Conservation (phyloP, 768 basidiomycete species). For the Leccinum variicolor region DNA sequence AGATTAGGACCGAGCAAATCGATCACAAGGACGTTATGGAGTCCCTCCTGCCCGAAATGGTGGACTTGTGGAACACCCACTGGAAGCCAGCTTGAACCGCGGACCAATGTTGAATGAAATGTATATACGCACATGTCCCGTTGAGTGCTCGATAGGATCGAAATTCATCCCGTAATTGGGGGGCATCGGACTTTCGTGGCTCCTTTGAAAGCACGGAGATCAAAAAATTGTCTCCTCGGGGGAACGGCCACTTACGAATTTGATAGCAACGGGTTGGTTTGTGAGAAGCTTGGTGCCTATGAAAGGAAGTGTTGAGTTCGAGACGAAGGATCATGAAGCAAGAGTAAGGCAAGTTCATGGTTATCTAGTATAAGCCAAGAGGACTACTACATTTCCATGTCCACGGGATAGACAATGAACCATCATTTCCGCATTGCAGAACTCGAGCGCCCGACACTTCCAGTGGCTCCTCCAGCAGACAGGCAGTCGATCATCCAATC, state of each 20-base stretch:
- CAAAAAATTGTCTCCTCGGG: conserved; percentile 11
- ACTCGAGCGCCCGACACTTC: conserved; percentile 12
- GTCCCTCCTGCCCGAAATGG: conserved; percentile 97
- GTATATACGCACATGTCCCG: conserved; percentile 69
- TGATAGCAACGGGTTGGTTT: conserved; percentile 89
- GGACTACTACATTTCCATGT: conserved; percentile 4
- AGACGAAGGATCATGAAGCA: background rate
- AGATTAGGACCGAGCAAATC: conserved; percentile 97
- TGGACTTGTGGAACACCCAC: conserved; percentile 97
- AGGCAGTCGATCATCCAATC: background rate
- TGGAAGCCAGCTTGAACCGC: conserved; percentile 32
- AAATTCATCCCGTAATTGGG: conserved; percentile 96
- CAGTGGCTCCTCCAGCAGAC: conserved; percentile 2
- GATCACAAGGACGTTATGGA: conserved; percentile 93
- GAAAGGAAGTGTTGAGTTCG: conserved; percentile 15
- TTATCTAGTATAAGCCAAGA: conserved; percentile 4
- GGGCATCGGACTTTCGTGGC: conserved; percentile 96
- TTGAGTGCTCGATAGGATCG: conserved; percentile 94
- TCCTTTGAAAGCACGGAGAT: conserved; percentile 49
- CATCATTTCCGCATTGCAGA: conserved; percentile 1
- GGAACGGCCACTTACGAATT: conserved; percentile 67
- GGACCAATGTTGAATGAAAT: conserved; percentile 6
- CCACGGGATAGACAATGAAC: conserved; percentile 3
- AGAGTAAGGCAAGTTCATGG: background rate
- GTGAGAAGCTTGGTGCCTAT: conserved; percentile 83